Evolutionary conservation across 805 yeast genomes (phyloP).

Genomic region (Saturnispora galanensis): DNA sequence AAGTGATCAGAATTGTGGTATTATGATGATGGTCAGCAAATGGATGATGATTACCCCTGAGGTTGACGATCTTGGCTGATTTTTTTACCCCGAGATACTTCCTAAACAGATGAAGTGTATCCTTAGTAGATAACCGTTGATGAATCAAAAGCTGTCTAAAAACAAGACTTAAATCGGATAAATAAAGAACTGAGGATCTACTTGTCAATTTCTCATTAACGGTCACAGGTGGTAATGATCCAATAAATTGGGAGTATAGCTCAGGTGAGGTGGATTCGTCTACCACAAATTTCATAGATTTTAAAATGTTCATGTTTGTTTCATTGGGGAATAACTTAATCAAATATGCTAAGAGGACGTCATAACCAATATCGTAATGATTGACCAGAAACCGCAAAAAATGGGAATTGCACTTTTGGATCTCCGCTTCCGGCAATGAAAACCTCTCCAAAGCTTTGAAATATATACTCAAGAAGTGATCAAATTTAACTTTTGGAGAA

Average conservation of each 20-base stretch:
- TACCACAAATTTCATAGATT: constrained; percentile 1
- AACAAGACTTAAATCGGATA: constrained; percentile 8
- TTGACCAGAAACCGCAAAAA: constrained; percentile 8
- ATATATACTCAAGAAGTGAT: constrained; percentile 11
- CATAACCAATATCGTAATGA: constrained; percentile 6
- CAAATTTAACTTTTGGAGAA: constrained; percentile 6
- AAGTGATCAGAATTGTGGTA: constrained; percentile 14
- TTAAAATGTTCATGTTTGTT: constrained; percentile 1
- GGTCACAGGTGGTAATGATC: constrained; percentile 8
- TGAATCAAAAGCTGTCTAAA: constrained; percentile 9
- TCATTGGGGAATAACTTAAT: constrained; percentile 11
- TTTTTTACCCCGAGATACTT: neutral
- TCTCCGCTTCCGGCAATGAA: neutral
- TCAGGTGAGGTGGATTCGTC: neutral
- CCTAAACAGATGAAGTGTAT: constrained; percentile 5
- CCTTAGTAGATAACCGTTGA: constrained; percentile 2
- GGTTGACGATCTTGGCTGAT: too few relatives aligned
- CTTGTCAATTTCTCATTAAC: constrained; percentile 5
- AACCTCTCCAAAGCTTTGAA: constrained; percentile 9
- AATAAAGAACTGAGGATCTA: constrained; percentile 1
- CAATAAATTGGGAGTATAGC: neutral
- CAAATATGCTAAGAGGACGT: constrained; percentile 9
- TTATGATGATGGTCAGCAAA: constrained; percentile 13
- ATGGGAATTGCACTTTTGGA: constrained; percentile 9
- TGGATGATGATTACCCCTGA: constrained; percentile 12